Evolutionary conservation across 257 asterid species (phyloP).

Genomic region (Solanum ossicruentum): DNA sequence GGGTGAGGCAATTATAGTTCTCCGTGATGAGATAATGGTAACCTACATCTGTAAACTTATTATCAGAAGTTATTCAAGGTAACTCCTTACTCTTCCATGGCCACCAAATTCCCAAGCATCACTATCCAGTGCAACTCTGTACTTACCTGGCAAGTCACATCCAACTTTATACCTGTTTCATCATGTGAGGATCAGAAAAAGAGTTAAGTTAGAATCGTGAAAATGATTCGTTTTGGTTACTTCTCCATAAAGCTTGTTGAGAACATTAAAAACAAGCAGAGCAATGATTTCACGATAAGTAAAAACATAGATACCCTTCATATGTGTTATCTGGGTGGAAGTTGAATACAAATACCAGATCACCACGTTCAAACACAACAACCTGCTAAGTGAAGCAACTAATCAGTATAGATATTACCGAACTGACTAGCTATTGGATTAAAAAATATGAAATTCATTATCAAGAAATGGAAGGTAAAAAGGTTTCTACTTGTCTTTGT

Average conservation of each 20-base stretch:
- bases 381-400: constrained; percentile 40
- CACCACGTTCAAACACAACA: constrained; percentile 89
- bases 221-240: background rate
- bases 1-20: background rate
- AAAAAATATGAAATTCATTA: background rate
- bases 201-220: background rate
- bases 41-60: background rate
- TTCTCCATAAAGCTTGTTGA: background rate
- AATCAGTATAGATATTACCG: background rate
- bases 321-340: constrained; percentile 79
- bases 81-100: constrained; percentile 74
- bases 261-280: background rate
- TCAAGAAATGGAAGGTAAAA: background rate
- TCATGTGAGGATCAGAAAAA: background rate
- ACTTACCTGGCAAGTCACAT: constrained; percentile 92
- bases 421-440: background rate
- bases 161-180: constrained; percentile 84
- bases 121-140: constrained; percentile 80
- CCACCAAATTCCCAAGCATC: constrained; percentile 96
- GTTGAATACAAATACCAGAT: constrained; percentile 81
- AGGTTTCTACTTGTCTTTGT: background rate
- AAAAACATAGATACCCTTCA: constrained; percentile 47
- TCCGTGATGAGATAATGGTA: background rate
- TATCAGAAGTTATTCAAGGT: background rate
- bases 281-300: background rate